These are phyloP conservation scores for Chaetomiaceae sp. DNA, from an alignment of 2,329 filamentous ascomycete genomes.

Conservation along the genomic window DNA sequence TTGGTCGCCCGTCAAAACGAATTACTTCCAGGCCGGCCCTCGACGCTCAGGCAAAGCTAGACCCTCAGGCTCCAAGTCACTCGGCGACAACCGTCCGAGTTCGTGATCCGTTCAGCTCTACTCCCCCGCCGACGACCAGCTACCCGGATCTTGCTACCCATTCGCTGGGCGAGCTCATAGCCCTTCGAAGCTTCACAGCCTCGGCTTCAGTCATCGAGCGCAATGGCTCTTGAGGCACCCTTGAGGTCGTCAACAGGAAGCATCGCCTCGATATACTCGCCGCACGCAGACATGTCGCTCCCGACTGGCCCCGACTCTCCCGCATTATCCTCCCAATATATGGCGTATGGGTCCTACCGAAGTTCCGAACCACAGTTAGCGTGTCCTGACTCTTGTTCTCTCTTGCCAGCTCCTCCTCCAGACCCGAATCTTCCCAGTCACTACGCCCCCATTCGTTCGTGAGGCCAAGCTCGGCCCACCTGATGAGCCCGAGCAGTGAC, in stretches of 20 bases:
- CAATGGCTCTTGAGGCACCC: conserved; percentile 60
- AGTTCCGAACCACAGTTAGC: background rate
- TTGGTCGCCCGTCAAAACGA: background rate
- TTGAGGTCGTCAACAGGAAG: conserved; percentile 59
- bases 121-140: no score
- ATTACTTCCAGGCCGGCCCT: no score
- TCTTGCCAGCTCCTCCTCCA: conserved; percentile 38
- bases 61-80: no score
- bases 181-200: background rate
- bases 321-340: conserved; percentile 44
- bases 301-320: conserved; percentile 49
- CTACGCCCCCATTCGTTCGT: conserved; percentile 50
- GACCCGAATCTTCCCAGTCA: conserved; percentile 43
- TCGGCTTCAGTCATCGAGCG: conserved; percentile 13
- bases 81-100: no score
- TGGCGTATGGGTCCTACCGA: conserved; percentile 41
- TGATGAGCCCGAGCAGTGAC: conserved; percentile 60
- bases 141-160: no score
- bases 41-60: no score
- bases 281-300: conserved; percentile 51
- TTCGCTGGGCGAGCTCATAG: no score
- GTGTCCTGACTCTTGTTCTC: conserved; percentile 15
- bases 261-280: conserved; percentile 50
- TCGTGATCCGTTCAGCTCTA: no score
- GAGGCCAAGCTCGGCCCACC: conserved; percentile 44